Conservation (phyloP, 257 asterid genomes). For the Cynanchum wilfordii region DNA sequence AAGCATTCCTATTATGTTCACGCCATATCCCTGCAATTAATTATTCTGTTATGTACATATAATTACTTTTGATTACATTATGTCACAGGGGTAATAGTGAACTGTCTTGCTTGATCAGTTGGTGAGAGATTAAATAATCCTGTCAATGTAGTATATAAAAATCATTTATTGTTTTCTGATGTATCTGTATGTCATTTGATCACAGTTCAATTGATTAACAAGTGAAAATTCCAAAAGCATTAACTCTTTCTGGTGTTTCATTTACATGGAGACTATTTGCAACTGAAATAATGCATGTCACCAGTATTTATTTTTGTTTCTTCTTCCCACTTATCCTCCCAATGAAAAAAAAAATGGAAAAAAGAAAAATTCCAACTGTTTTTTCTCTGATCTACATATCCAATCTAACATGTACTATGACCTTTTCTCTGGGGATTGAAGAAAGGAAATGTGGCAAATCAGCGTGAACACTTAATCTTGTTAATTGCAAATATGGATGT, state of each 20-base stretch:
- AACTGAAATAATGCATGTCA: neutral
- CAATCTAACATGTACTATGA: slow-evolving; percentile 25
- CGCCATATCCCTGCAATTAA: too few relatives aligned
- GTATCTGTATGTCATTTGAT: neutral
- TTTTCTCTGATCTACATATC: neutral
- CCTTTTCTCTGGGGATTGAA: slow-evolving; percentile 37
- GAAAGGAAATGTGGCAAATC: slow-evolving; percentile 98
- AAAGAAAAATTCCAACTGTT: too few relatives aligned
- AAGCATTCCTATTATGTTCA: too few relatives aligned
- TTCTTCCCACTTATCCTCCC: neutral
- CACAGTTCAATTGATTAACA: neutral
- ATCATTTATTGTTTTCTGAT: neutral
- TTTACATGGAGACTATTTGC: neutral
- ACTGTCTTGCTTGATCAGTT: neutral
- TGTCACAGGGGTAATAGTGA: neutral
- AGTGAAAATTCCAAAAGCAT: neutral
- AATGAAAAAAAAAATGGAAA: neutral
- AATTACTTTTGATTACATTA: neutral
- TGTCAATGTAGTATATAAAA: neutral
- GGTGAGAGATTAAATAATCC: neutral
- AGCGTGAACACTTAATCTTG: slow-evolving; percentile 93
- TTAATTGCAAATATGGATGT: slow-evolving; percentile 90
- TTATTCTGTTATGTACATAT: neutral
- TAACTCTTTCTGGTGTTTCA: neutral
- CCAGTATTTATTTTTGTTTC: neutral